Percentiles rank a stretch among this genome's conserved stretches.
phyloP scores from a whole-genome alignment of 257 asterid species.

The Nicotiana tabacum region DNA sequence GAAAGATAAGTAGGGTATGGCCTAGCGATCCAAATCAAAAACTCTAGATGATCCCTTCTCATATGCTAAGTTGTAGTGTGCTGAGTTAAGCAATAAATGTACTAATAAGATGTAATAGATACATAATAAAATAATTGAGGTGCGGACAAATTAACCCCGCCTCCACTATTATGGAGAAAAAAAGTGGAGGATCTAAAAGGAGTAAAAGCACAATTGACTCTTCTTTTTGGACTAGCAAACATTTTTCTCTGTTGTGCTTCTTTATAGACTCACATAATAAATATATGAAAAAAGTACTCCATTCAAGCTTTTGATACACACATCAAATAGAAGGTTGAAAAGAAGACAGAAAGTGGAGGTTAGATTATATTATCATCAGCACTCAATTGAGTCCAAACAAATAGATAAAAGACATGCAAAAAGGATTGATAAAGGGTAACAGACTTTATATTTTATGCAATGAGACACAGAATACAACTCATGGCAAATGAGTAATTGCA shows the following conservation, averaged over 20 bases:
- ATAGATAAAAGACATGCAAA: constrained; percentile 9
- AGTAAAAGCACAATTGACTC: constrained; percentile 27
- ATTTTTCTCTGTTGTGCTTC: constrained; percentile 32
- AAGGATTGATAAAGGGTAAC: background rate
- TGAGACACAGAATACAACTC: background rate
- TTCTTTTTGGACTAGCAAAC: constrained; percentile 14
- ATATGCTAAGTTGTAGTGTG: background rate
- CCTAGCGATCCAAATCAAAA: background rate
- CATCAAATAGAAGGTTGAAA: constrained; percentile 10
- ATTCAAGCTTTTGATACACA: constrained; percentile 22
- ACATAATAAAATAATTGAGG: background rate
- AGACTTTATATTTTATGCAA: background rate
- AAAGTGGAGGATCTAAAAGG: constrained; percentile 1
- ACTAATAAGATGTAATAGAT: accelerated
- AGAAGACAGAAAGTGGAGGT: constrained; percentile 14
- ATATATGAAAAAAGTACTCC: constrained; percentile 19
- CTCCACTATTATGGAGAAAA: background rate
- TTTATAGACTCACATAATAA: constrained; percentile 18
- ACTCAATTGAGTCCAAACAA: constrained; percentile 15
- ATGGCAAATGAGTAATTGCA: background rate
- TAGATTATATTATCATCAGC: constrained; percentile 7
- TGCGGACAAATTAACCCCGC: too few relatives aligned
- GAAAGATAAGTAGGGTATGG: background rate
- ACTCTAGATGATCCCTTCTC: background rate
- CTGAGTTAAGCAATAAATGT: background rate